Evolutionary conservation across 2,329 filamentous ascomycete species (phyloP), one percentile per base, ranked within the genome.

Genomic region (Dryadomyces quercivorus): DNA sequence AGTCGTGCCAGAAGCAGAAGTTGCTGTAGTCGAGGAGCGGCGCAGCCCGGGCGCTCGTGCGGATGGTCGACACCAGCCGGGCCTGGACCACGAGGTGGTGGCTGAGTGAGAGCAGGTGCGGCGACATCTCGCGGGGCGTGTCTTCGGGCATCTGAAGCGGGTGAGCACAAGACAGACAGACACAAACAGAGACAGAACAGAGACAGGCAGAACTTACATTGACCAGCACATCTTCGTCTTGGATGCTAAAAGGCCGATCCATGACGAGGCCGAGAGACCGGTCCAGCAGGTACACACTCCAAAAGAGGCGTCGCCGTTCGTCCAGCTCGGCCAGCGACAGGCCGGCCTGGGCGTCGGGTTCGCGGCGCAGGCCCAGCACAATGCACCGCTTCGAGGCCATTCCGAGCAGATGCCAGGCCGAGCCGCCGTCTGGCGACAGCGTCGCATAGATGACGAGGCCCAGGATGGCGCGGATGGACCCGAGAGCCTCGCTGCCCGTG

Each of bases 351-450:
- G 16, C 52, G 49, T 56, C 58, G 2, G 57, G 55, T 9, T 65
- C 63, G 34, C 61, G 61, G 51, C 65, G 63, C 34, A 66, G 57
- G 15, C 63, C 55, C 38, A 61, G 60, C 1, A 61, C 59, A 42
- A 66, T 61, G 26, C 59, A 63, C 47, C 61, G 63, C 26, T 63
- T 61, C 59, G 65, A 61, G n/a, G 63, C 63, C n/a, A 66, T 50
- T 13, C 63, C 64, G 16, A 65, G 44, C 20, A 66, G 51, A 50
- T 66, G 64, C 64, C 64, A 66, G 2, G 63, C 59, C 7, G 64
- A 66, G 2, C 64, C 64, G 21, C 63, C 64, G 3, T 51, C 49
- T 2, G 61, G 53, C 43, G 54, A 60, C 13, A 61, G 52, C 44
- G 61, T 57, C 5, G 64, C 63, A 47, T 64, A 62, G 10, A 64